A percentile compares a stretch with the other conserved stretches of the same genome.
Conservation (phyloP, 305 asterid genomes). For the Nicotiana rustica region DNA sequence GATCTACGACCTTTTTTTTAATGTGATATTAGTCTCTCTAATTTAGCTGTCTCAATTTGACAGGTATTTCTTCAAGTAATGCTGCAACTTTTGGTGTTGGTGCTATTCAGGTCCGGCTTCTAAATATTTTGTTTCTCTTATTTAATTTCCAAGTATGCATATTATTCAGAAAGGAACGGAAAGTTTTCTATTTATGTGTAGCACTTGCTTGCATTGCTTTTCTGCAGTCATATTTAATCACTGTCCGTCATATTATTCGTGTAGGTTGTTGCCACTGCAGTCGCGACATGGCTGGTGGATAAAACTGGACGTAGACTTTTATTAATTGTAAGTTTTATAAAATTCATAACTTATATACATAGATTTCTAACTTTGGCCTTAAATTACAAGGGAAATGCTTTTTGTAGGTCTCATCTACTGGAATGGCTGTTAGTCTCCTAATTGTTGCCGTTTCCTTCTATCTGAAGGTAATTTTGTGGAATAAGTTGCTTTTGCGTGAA, state of each 20-base stretch:
- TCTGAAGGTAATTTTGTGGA: constrained; percentile 58
- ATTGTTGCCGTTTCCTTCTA: constrained; percentile 73
- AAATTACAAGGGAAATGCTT: constrained; percentile 33
- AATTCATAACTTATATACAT: not conserved
- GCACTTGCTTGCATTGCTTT: constrained; percentile 14
- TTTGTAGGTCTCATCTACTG: constrained; percentile 78
- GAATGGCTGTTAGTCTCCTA: constrained; percentile 82
- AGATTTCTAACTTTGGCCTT: constrained; percentile 1
- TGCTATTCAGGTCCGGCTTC: constrained; percentile 68
- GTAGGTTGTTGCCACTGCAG: constrained; percentile 89
- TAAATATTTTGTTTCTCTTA: not conserved
- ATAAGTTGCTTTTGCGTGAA: not conserved
- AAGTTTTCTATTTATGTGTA: not conserved
- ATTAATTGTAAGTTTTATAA: constrained; percentile 64
- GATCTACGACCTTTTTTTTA: constrained; percentile 1
- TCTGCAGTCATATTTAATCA: not conserved
- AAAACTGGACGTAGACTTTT: constrained; percentile 88
- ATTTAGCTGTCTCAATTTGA: constrained; percentile 38
- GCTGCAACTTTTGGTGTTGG: constrained; percentile 87
- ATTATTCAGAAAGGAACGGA: not conserved
- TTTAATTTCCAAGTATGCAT: not conserved
- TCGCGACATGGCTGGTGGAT: constrained; percentile 87
- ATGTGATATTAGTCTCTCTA: constrained; percentile 34
- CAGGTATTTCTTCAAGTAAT: constrained; percentile 86
- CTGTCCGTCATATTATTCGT: not conserved